Evolutionary conservation across 2,329 filamentous ascomycete genomes (phyloP), one percentile per base, ranked within the genome.

Genomic region (Diaporthe australafricana): DNA sequence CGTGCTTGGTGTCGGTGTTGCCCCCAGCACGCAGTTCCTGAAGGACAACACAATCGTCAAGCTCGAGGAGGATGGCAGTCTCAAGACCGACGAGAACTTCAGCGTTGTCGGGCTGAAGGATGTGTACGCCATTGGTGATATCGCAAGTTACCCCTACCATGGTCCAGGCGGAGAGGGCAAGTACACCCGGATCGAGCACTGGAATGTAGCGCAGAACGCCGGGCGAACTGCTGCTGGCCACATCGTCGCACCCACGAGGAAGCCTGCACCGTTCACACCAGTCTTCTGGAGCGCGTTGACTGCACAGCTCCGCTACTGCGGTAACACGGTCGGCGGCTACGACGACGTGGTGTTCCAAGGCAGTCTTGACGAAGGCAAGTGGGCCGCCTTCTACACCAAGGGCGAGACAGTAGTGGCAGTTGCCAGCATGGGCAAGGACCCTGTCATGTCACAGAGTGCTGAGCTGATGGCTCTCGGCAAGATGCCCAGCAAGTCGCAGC

Each of bases 211-310:
- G 5, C 96, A 98, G 79, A 98, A 98, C 78, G 87, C 94, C 1
- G 96, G 96, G 3, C 93, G 96, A 53, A 88, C 89, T 30, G 96
- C 93, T 1, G 96, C 95, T 1, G 87, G 87, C 67, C 90, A 93
- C 77, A 98, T 99, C 78, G 88, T 91, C 75, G 86, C 92, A 77
- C 88, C 92, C 0, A 82, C 87, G 9, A 81, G 87, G 56, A 86
- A 87, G 74, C 86, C 91, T 0, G 91, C 93, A 77, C 86, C 89
- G 2, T 98, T 98, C 82, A 96, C 96, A 71, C 96, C 96, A 0
- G 89, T 99, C 65, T 99, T 99, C 86, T 99, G 96, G 96, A 98
- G 94, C 1, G 96, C 96, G 0, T 85, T 99, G 6, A 94, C 95
- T 6, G 89, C 91, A 7, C 96, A 99, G 83, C 83, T 99, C 77